Evolutionary conservation across 148 eudicot species (phyloP), one percentile per base, ranked within the genome.

Genomic region (Cornus suecica): DNA sequence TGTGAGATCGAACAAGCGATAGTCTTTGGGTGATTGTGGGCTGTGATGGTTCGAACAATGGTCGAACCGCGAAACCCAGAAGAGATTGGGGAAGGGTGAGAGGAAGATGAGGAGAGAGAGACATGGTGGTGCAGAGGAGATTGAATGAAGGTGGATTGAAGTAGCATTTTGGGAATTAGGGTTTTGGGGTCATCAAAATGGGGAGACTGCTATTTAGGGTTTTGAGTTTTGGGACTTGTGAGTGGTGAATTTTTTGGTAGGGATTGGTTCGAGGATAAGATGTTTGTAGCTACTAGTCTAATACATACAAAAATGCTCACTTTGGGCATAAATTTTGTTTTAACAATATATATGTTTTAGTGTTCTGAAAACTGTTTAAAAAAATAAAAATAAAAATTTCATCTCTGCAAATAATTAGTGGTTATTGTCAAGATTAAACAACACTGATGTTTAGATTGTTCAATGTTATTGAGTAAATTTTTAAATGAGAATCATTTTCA

Each of bases 81-180:
- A 52, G 89, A 83, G 76, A 80, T 79, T 65, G 76, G 72, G 45
- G 73, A 80, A 37, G 90, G 75, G 67, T 51, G 68, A 25, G 88
- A 73, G 54, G 48, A 20, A 10, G 62, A 13, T 51, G 84, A 80
- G 16, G 84, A 73, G 13, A 86, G 41, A 26, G 41, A 34, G 14
- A 63, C 62, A 8, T 23, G 56, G 71, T 52, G 71, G 68, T 69
- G 81, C 22, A 70, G 77, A 42, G 80, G 83, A 5, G 83, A 75
- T 13, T 85, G 76, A 32, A 85, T 63, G 54, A 81, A 68, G 31
- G 87, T 78, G 60, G 88, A 78, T 65, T 88, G 94, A 20, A 89
- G 90, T 6, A 86, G 77, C 94, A 92, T 90, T n/a, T 63, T 77
- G 64, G n/a, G 14, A 23, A 23, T 61, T 54, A 76, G 84, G 85